Conservation (phyloP, 2,329 filamentous ascomycete species). For the Orbilia ellipsospora region DNA sequence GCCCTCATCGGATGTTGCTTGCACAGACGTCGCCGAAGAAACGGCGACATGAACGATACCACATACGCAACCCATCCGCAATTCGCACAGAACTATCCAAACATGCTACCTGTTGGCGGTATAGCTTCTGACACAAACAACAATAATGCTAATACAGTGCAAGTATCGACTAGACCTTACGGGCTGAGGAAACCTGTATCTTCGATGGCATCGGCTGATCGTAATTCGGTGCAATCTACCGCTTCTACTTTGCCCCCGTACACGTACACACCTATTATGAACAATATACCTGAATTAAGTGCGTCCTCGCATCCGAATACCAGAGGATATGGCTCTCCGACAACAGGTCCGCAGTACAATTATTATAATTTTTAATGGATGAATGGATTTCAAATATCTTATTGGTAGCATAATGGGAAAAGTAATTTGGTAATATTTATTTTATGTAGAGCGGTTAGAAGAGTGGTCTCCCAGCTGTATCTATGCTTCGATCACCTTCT, state of each 20-base stretch:
- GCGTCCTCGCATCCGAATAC: too few relatives aligned
- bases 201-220: neutral
- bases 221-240: constrained; percentile 8
- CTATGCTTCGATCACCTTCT: too few relatives aligned
- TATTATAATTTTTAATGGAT: too few relatives aligned
- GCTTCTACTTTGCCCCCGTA: neutral
- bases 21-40: constrained; percentile 9
- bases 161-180: neutral
- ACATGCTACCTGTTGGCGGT: neutral
- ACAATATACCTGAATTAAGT: neutral
- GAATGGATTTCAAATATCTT: too few relatives aligned
- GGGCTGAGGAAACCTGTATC: neutral
- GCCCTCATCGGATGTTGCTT: constrained; percentile 23
- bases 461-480: too few relatives aligned
- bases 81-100: neutral
- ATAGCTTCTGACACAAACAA: constrained; percentile 1
- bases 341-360: too few relatives aligned
- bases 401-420: too few relatives aligned
- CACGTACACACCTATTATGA: neutral
- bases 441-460: too few relatives aligned
- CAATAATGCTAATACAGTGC: neutral
- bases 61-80: neutral
- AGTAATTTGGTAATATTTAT: too few relatives aligned
- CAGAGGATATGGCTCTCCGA: too few relatives aligned
- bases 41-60: neutral